phyloP scores from a whole-genome alignment of 2,329 filamentous ascomycete genomes.

The Monosporascus sp. region DNA sequence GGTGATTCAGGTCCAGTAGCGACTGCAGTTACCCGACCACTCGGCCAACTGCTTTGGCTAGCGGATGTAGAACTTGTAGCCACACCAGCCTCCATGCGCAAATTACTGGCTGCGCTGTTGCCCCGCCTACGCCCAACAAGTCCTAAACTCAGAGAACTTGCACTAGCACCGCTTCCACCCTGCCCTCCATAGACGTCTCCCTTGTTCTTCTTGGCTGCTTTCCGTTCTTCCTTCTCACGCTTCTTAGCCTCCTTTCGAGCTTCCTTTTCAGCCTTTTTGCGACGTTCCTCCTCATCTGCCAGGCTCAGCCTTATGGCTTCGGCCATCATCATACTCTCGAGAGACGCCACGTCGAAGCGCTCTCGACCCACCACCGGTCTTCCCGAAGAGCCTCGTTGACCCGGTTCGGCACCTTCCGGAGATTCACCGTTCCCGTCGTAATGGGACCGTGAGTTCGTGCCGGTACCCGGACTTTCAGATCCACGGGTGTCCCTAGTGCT shows the following conservation, averaged over 20 bases:
- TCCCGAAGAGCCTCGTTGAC: constrained; percentile 24
- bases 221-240: constrained; percentile 77
- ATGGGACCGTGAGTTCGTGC: constrained; percentile 8
- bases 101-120: constrained; percentile 54
- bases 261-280: constrained; percentile 77
- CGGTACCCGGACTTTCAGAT: constrained; percentile 23
- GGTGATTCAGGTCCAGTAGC: constrained; percentile 29
- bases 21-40: constrained; percentile 12
- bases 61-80: constrained; percentile 36
- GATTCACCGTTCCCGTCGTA: constrained; percentile 22
- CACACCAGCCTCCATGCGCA: constrained; percentile 50
- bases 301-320: constrained; percentile 89
- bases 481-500: constrained; percentile 32
- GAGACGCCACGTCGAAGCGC: constrained; percentile 48
- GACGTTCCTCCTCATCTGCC: constrained; percentile 90
- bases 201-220: constrained; percentile 60
- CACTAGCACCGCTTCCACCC: constrained; percentile 47
- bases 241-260: constrained; percentile 78
- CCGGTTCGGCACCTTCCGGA: constrained; percentile 27
- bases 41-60: constrained; percentile 23
- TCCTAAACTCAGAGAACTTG: constrained; percentile 59
- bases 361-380: constrained; percentile 16
- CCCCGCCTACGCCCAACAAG: constrained; percentile 49
- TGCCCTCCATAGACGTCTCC: constrained; percentile 32
- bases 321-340: constrained; percentile 98